Percentiles rank a stretch among this genome's conserved stretches.
Evolutionary conservation across 2,329 filamentous ascomycete species (phyloP).

Genomic region (Ophioceras dolichostomum): DNA sequence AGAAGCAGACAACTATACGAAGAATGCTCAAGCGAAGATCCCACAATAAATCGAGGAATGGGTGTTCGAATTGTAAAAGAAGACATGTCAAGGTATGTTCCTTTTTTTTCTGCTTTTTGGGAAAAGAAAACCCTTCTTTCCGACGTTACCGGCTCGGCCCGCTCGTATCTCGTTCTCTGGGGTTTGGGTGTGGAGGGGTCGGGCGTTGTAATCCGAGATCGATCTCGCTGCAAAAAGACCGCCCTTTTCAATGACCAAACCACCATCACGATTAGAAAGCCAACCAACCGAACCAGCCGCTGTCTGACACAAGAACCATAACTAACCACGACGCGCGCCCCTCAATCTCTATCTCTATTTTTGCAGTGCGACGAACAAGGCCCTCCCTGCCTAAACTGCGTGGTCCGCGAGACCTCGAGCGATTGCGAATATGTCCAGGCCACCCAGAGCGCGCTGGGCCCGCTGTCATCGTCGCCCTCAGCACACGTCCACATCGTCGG

Average conservation of each 20-base stretch:
- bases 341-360: too few relatives aligned
- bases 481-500: too few relatives aligned
- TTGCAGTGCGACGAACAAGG: constrained; percentile 22
- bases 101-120: background rate
- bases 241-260: too few relatives aligned
- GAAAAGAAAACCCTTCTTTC: too few relatives aligned
- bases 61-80: constrained; percentile 20
- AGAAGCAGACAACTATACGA: too few relatives aligned
- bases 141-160: background rate
- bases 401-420: constrained; percentile 9
- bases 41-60: constrained; percentile 20
- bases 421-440: constrained; percentile 1
- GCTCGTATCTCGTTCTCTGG: background rate
- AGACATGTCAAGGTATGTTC: constrained; percentile 19
- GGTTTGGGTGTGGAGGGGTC: background rate
- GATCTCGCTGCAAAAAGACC: too few relatives aligned
- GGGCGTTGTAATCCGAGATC: too few relatives aligned
- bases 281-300: background rate
- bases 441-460: background rate
- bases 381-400: constrained; percentile 21
- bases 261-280: too few relatives aligned
- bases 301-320: background rate
- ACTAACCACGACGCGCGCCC: too few relatives aligned
- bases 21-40: constrained; percentile 12
- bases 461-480: too few relatives aligned